phyloP scores from a whole-genome alignment of 306 rosid species.

The Cicer pinnatifidum region DNA sequence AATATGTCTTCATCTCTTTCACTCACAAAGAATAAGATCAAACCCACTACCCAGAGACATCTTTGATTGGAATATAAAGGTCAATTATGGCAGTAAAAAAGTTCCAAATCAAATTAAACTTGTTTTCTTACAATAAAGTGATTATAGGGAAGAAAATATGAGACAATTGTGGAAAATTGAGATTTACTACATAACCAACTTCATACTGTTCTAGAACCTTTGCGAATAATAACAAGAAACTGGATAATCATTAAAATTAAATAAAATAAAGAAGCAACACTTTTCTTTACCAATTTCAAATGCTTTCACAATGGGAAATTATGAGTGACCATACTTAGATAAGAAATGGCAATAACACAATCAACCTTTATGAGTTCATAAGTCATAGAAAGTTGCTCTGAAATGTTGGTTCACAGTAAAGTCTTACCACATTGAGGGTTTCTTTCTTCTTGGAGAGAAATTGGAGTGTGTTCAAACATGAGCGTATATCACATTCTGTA shows the following conservation, averaged over 20 bases:
- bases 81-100: not conserved
- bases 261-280: not conserved
- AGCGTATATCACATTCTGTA: conserved; percentile 94
- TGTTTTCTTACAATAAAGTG: conserved; percentile 1
- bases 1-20: conserved; percentile 10
- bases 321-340: conserved; percentile 8
- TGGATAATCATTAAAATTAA: not conserved
- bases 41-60: conserved; percentile 8
- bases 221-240: conserved; percentile 22
- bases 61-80: conserved; percentile 2
- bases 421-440: conserved; percentile 75
- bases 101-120: not conserved
- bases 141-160: not conserved
- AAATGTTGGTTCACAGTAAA: conserved; percentile 28
- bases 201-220: conserved; percentile 20
- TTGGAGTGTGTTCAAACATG: conserved; percentile 95
- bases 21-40: conserved; percentile 30
- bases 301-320: conserved; percentile 8
- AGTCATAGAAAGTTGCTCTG: conserved; percentile 5
- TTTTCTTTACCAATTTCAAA: conserved; percentile 24
- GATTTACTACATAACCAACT: conserved; percentile 9
- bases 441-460: conserved; percentile 87
- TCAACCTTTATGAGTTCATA: conserved; percentile 21
- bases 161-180: conserved; percentile 13
- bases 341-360: conserved; percentile 35